These are phyloP conservation scores for Acer negundo DNA, from an alignment of 345 rosid species.

Conservation along the genomic window DNA sequence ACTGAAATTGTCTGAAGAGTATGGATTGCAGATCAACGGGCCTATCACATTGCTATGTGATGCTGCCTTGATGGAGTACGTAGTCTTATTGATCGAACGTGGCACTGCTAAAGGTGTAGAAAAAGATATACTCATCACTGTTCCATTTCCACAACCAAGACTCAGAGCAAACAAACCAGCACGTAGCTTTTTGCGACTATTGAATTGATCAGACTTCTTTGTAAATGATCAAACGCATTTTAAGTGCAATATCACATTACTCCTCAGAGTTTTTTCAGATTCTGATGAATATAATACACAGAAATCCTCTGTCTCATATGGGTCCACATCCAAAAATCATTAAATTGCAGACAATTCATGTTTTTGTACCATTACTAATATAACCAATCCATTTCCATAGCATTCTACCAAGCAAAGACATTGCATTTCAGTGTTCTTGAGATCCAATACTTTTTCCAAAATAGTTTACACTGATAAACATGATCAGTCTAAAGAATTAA, in stretches of 20 bases:
- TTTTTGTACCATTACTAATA: neutral
- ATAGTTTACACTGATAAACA: neutral
- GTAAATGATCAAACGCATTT: neutral
- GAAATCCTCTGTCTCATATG: too few species aligned
- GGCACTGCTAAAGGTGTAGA: neutral
- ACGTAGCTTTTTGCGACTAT: neutral
- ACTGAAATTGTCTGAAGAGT: conserved; percentile 21
- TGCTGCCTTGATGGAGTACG: conserved; percentile 17
- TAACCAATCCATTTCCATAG: too few species aligned
- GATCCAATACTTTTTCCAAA: too few species aligned
- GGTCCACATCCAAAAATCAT: neutral
- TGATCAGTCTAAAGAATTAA: conserved; percentile 5
- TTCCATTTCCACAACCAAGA: neutral
- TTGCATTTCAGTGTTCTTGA: too few species aligned
- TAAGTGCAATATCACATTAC: too few species aligned
- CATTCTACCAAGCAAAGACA: neutral
- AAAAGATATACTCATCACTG: neutral
- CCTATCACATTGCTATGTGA: conserved; percentile 25
- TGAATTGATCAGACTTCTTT: neutral
- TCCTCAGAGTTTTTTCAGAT: too few species aligned
- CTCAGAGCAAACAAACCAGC: neutral
- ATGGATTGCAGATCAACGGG: conserved; percentile 2
- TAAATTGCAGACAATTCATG: neutral
- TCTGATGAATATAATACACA: too few species aligned
- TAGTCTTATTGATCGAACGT: neutral